Conservation (phyloP, 2,329 filamentous ascomycete genomes). For the Hymenotorrendiella dingleyae region DNA sequence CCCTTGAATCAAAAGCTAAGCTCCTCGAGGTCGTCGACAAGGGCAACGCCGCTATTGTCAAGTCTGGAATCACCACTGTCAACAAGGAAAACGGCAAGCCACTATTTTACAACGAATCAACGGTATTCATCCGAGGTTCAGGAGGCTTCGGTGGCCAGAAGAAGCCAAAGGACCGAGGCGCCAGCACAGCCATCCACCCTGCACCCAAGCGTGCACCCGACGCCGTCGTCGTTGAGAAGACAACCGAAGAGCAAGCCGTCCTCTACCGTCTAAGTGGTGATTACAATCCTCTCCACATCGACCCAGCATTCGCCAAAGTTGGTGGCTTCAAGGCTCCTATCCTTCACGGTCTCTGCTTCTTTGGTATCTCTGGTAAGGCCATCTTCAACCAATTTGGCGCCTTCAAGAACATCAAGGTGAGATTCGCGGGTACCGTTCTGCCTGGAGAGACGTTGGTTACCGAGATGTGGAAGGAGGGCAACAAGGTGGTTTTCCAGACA, state of each 20-base stretch:
- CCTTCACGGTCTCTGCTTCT: slow-evolving; percentile 92
- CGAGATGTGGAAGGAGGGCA: slow-evolving; percentile 89
- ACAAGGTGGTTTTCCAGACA: slow-evolving; percentile 75
- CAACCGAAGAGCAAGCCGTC: slow-evolving; percentile 84
- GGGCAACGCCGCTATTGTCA: slow-evolving; percentile 79
- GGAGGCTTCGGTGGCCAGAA: slow-evolving; percentile 84
- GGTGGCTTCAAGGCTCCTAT: slow-evolving; percentile 94
- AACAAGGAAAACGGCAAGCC: slow-evolving; percentile 81
- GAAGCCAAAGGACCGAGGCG: slow-evolving; percentile 72
- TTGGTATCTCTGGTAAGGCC: slow-evolving; percentile 87
- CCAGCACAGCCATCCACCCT: slow-evolving; percentile 72
- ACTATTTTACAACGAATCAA: slow-evolving; percentile 93
- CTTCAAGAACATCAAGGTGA: slow-evolving; percentile 87
- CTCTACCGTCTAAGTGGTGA: slow-evolving; percentile 92
- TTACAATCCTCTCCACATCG: slow-evolving; percentile 93
- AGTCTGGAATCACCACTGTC: slow-evolving; percentile 74
- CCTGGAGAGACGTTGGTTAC: slow-evolving; percentile 87
- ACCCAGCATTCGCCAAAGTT: slow-evolving; percentile 88
- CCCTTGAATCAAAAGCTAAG: slow-evolving; percentile 67
- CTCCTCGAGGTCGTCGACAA: slow-evolving; percentile 96
- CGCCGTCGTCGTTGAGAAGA: slow-evolving; percentile 76
- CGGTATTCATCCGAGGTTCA: slow-evolving; percentile 85
- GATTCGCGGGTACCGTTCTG: slow-evolving; percentile 79
- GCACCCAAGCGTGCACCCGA: slow-evolving; percentile 74
- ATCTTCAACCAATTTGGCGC: slow-evolving; percentile 77